Evolutionary conservation across 2,329 filamentous ascomycete genomes (phyloP).

Genomic region (Ceratocystis cacaofunesta): DNA sequence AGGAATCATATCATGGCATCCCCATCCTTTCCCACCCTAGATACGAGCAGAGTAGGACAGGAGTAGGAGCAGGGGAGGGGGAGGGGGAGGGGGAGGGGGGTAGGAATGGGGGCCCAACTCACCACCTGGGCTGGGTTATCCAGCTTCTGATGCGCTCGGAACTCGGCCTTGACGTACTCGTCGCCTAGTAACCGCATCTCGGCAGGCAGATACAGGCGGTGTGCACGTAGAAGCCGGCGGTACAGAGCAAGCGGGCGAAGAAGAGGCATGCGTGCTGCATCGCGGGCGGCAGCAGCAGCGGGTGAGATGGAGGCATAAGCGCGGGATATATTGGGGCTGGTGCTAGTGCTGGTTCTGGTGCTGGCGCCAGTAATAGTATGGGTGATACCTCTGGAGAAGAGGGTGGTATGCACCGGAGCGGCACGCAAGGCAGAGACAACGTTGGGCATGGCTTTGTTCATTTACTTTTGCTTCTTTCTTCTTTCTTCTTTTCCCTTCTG

Average conservation of each 20-base stretch:
- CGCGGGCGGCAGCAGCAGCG: constrained; percentile 21
- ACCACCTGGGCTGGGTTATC: constrained; percentile 91
- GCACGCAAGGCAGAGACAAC: not conserved
- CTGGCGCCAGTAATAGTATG: not conserved
- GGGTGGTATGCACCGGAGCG: constrained; percentile 1
- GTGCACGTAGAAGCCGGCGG: constrained; percentile 69
- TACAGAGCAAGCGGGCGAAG: constrained; percentile 83
- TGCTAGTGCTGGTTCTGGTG: no score
- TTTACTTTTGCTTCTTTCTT: not conserved
- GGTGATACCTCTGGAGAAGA: not conserved
- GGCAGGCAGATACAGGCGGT: constrained; percentile 59
- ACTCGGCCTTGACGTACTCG: constrained; percentile 86
- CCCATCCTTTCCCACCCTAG: no score
- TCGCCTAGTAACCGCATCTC: constrained; percentile 77
- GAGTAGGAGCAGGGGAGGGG: no score
- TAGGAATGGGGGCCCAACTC: constrained; percentile 23
- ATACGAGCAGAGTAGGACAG: no score
- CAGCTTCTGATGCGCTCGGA: constrained; percentile 64
- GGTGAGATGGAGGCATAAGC: constrained; percentile 3
- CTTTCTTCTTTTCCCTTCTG: not conserved
- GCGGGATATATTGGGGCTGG: not conserved
- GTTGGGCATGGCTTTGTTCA: not conserved
- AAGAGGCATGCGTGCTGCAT: constrained; percentile 44
- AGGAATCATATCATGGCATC: no score
- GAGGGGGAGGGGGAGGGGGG: not conserved